These are phyloP conservation scores for Exophiala mesophila DNA, from an alignment of 2,329 filamentous ascomycete genomes.

Conservation along the genomic window DNA sequence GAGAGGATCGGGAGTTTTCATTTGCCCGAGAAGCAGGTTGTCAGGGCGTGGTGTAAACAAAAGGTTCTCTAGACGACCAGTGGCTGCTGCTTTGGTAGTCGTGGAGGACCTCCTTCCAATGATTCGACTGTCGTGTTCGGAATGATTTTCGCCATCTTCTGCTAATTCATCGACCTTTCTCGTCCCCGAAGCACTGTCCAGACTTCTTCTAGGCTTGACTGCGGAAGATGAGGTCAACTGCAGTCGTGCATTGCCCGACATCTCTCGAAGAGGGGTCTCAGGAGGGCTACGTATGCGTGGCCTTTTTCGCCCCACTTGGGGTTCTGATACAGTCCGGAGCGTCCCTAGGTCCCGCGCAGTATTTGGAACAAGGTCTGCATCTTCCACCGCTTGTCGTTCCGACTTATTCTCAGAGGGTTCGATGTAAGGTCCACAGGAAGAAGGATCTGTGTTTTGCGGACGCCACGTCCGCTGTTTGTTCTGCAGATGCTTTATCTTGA, in stretches of 20 bases:
- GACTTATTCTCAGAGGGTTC: constrained; percentile 7
- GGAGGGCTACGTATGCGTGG: constrained; percentile 9
- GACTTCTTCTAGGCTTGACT: constrained; percentile 7
- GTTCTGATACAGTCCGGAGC: too few species aligned
- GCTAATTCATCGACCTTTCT: constrained; percentile 43
- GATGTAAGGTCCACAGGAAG: too few species aligned
- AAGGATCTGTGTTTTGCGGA: constrained; percentile 9
- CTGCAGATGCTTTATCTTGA: constrained; percentile 14
- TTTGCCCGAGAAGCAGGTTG: neutral
- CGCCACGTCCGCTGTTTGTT: constrained; percentile 16
- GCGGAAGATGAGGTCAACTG: neutral
- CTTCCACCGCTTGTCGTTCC: neutral
- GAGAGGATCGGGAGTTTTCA: neutral
- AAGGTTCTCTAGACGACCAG: neutral
- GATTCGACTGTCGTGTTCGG: neutral
- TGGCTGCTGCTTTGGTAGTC: neutral
- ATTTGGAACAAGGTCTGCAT: too few species aligned
- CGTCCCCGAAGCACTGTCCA: constrained; percentile 19
- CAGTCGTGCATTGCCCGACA: constrained; percentile 7
- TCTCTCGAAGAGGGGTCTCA: constrained; percentile 10
- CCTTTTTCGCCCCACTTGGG: constrained; percentile 11
- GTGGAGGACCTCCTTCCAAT: neutral
- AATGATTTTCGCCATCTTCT: constrained; percentile 45
- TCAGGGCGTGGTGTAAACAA: neutral
- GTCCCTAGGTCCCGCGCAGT: too few species aligned